Evolutionary conservation across 1,284 basidiomycete genomes (phyloP), one percentile per base, ranked within the genome.

Genomic region (Agroathelia rolfsii): DNA sequence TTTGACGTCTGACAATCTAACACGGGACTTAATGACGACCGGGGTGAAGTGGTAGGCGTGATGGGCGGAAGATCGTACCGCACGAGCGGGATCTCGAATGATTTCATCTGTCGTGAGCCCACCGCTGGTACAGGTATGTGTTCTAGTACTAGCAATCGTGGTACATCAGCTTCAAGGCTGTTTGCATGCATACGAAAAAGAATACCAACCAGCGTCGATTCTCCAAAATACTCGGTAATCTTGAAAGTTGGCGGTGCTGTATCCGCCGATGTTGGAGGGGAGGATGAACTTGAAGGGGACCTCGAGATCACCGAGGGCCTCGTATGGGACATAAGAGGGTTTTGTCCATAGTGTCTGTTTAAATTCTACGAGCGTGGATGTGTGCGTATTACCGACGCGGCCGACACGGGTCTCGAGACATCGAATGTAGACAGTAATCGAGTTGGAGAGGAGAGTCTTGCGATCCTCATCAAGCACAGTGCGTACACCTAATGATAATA

Each of bases 221-320:
- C 80, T 66, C 85, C 85, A 89, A 49, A 72, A 73, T 48, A 80
- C 74, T 27, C 76, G 66, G 52, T 85, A 87, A 47, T 79, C 79
- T 44, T 80, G 78, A 46, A 76, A 84, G 37, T 75, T 67, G 15
- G 73, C 69, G 29, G 74, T 76, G 50, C 77, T 82, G 48, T 72
- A 73, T 13, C 80, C 81, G n/a, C 64, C 56, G 21, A 69, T 62
- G 42, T 67, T 63, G 36, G 68, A 51, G 16, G 85, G 84, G 14
- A 88, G 43, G 30, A 68, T 64, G 44, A 89, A 64, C 31, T 70
- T 69, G 54, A 87, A 89, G 3, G 78, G 72, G 41, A 66, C 62
- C 43, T 85, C 77, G 39, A 69, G 54, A 39, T 79, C 72, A 28
- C 69, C 72, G 41, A 83, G 58, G 28, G 72, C 64, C 11, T 64